A percentile compares a stretch with the other conserved stretches of the same genome.
Conservation (phyloP, 192 early-diverging fungal species). For the Spizellomyces sp. region DNA sequence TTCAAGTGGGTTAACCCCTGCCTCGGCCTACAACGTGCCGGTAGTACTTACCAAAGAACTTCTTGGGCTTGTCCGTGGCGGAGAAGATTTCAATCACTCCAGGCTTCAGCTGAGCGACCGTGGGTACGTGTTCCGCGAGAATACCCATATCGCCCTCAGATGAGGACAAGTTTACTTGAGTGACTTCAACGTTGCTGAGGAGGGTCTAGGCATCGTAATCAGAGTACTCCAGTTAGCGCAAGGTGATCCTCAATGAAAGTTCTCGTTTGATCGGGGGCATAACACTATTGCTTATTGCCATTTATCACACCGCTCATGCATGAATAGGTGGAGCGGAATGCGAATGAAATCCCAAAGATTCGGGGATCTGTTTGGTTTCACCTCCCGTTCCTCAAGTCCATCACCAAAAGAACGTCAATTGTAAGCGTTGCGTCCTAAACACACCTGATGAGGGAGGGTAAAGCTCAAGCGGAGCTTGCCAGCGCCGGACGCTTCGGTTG, state of each 20-base stretch:
- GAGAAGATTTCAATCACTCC: slow-evolving; percentile 84
- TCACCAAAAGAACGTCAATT: too few species aligned
- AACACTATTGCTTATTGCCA: too few species aligned
- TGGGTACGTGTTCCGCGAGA: slow-evolving; percentile 94
- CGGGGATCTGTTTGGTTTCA: too few species aligned
- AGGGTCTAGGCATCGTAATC: slow-evolving; percentile 36
- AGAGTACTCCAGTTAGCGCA: too few species aligned
- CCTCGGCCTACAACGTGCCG: neutral
- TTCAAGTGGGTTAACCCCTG: neutral
- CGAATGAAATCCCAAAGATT: too few species aligned
- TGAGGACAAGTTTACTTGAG: slow-evolving; percentile 92
- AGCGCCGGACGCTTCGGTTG: slow-evolving; percentile 69
- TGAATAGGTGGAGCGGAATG: too few species aligned
- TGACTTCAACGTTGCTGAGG: slow-evolving; percentile 70
- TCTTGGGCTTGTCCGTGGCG: slow-evolving; percentile 70
- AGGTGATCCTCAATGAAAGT: too few species aligned
- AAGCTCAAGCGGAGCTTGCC: slow-evolving; percentile 87
- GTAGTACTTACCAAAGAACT: slow-evolving; percentile 83
- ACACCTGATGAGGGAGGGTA: slow-evolving; percentile 86
- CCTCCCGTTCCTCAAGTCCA: too few species aligned
- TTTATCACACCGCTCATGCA: too few species aligned
- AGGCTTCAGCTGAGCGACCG: slow-evolving; percentile 92
- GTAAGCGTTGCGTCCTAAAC: too few species aligned
- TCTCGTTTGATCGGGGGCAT: too few species aligned
- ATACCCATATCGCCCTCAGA: slow-evolving; percentile 97